Percentiles rank a stretch among this genome's conserved stretches.
Evolutionary conservation across 805 yeast species (phyloP).

Genomic region (Spathaspora boniae): DNA sequence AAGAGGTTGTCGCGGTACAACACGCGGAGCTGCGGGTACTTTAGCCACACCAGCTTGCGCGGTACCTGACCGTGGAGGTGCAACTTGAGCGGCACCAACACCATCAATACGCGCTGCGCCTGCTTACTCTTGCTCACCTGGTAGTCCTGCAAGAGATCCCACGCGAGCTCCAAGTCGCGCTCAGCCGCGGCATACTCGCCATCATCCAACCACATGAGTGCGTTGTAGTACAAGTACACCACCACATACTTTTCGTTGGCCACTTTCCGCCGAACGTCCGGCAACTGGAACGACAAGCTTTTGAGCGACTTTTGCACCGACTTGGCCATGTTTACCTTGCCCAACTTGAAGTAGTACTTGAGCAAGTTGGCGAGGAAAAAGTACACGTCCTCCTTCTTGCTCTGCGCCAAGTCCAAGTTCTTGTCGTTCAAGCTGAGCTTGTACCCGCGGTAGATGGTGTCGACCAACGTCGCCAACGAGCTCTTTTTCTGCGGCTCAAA

Average conservation of each 20-base stretch:
- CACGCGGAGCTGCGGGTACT: slow-evolving; percentile 37
- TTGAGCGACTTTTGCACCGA: slow-evolving; percentile 68
- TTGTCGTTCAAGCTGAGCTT: slow-evolving; percentile 78
- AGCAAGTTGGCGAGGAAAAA: slow-evolving; percentile 69
- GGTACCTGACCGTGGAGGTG: slow-evolving; percentile 50
- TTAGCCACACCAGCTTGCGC: slow-evolving; percentile 30
- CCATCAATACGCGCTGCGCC: slow-evolving; percentile 47
- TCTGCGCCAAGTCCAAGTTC: slow-evolving; percentile 43
- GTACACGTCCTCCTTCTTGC: slow-evolving; percentile 64
- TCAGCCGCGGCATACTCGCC: slow-evolving; percentile 54
- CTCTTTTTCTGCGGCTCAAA: slow-evolving; percentile 18
- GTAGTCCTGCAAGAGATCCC: slow-evolving; percentile 29
- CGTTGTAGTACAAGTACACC: slow-evolving; percentile 65
- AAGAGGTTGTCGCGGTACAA: slow-evolving; percentile 48
- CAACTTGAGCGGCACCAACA: slow-evolving; percentile 63
- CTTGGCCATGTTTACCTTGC: slow-evolving; percentile 68
- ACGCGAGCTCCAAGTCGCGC: slow-evolving; percentile 50
- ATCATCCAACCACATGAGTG: slow-evolving; percentile 63
- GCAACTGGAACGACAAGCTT: slow-evolving; percentile 51
- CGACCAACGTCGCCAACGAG: slow-evolving; percentile 51
- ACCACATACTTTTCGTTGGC: slow-evolving; percentile 44
- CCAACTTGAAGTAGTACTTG: slow-evolving; percentile 62
- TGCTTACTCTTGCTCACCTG: slow-evolving; percentile 20
- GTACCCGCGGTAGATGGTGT: slow-evolving; percentile 68
- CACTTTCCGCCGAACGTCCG: slow-evolving; percentile 41